These are phyloP conservation scores for Piloderma croceum DNA, from an alignment of 768 basidiomycete species.

Conservation along the genomic window DNA sequence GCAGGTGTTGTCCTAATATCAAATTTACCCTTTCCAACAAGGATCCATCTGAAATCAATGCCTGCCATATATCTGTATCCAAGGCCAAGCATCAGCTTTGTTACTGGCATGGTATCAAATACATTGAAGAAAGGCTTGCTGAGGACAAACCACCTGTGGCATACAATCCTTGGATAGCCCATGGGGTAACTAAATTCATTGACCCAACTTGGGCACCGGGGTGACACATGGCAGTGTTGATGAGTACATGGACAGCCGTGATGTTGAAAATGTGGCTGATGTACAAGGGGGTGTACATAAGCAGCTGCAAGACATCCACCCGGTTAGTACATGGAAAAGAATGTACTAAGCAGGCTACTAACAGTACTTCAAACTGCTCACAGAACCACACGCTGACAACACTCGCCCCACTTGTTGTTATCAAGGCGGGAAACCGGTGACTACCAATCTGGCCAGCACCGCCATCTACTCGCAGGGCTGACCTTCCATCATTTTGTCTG, in stretches of 20 bases:
- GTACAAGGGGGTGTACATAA: slow-evolving; percentile 20
- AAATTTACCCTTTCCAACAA: slow-evolving; percentile 29
- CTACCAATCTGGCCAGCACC: too few species aligned
- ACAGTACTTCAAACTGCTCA: slow-evolving; percentile 4
- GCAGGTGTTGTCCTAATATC: slow-evolving; percentile 14
- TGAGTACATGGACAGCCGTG: slow-evolving; percentile 1
- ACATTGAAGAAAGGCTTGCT: not conserved
- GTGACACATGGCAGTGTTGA: too few species aligned
- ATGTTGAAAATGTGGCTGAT: slow-evolving; percentile 22
- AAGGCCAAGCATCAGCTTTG: slow-evolving; percentile 34
- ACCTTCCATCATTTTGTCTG: slow-evolving; percentile 26
- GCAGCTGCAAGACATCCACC: slow-evolving; percentile 10
- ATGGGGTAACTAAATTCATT: slow-evolving; percentile 7
- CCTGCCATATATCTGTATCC: slow-evolving; percentile 19
- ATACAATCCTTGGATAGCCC: slow-evolving; percentile 11
- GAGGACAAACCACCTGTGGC: slow-evolving; percentile 1
- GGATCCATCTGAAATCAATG: slow-evolving; percentile 30
- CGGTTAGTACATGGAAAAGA: too few species aligned
- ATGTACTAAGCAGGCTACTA: not conserved
- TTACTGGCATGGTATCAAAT: slow-evolving; percentile 4
- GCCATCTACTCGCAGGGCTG: slow-evolving; percentile 2
- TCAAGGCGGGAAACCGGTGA: too few species aligned
- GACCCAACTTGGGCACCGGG: too few species aligned
- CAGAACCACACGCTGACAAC: too few species aligned
- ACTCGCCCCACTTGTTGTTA: too few species aligned